A percentile compares a stretch with the other conserved stretches of the same genome.
phyloP scores from a whole-genome alignment of 768 basidiomycete genomes.

The Rhodotorula paludigena region DNA sequence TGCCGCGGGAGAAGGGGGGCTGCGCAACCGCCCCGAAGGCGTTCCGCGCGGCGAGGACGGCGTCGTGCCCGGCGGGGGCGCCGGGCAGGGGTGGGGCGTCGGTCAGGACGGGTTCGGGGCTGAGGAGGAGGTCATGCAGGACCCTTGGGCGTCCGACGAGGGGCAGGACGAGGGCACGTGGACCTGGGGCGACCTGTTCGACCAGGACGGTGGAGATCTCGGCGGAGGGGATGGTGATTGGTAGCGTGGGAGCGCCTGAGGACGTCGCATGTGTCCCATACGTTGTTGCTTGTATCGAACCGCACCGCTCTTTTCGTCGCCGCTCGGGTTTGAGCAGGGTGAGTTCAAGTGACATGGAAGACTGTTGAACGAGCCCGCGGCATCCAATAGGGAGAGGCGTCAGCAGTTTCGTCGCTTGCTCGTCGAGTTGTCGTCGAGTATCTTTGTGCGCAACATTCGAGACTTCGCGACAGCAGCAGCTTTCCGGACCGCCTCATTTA shows the following conservation, averaged over 20 bases:
- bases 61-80: neutral
- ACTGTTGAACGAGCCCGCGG: no score
- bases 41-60: neutral
- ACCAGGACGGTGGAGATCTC: slow-evolving; percentile 1
- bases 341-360: no score
- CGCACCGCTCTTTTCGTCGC: neutral
- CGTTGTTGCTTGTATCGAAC: neutral
- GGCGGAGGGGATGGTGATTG: slow-evolving; percentile 3
- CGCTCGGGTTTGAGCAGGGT: no score
- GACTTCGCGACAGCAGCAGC: no score
- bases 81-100: neutral
- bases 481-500: no score
- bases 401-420: no score
- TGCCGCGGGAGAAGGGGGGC: neutral
- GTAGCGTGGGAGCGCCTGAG: neutral
- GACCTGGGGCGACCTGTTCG: slow-evolving; percentile 32
- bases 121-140: slow-evolving; percentile 38
- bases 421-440: no score
- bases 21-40: neutral
- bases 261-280: neutral
- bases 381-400: no score
- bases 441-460: no score
- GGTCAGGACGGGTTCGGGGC: no score
- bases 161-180: slow-evolving; percentile 34
- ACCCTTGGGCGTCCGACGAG: slow-evolving; percentile 39